Evolutionary conservation across 345 rosid genomes (phyloP), one percentile per base, ranked within the genome.

Genomic region (Aurinia saxatilis): DNA sequence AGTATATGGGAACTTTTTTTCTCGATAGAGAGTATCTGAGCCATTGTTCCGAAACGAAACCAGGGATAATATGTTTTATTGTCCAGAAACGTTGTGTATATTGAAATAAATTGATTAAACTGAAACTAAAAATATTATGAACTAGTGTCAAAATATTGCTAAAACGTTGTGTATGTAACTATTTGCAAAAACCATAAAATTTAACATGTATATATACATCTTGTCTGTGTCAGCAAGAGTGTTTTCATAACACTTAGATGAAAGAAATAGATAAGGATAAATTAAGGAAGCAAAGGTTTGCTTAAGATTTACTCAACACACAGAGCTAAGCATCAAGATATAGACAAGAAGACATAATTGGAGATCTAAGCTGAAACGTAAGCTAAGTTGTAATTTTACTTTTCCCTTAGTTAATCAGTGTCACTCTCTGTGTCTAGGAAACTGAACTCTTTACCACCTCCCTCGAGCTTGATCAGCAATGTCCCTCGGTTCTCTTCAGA

Each of bases 401-500:
- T 57, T 34, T 50, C 7, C 42, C 30, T 67, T 6, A 27, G 30
- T 6, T 76, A 81, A 46, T 84, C 98, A 4, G 54, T 35, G 67
- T 92, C 93, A 15, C 84, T 77, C 17, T 75, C 82, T 7, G 82
- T 62, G 44, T 81, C 90, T 70, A 80, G 73, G 78, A 92, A 92
- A 80, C 75, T 78, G 60, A 76, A 89, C 67, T 89, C 84, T 65
- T 78, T 80, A 66, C 48, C 53, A 65, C 68, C 34, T 13, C 84
- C 88, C 3, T 73, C 85, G 59, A 84, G 62, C 78, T 81, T 84
- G 62, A 92, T 70, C 38, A 92, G 72, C 53, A 92, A 31, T 14
- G 87, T 81, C 44, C 96, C 98, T 36, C 42, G 79, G 75, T 92
- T 92, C 79, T 92, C 97, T 78, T 89, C 93, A 7, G 59, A 76